Percentiles rank a stretch among this genome's conserved stretches.
These are phyloP conservation scores for Vickermania ingenoplastis DNA, from an alignment of 208 protist genomes.

Conservation along the genomic window DNA sequence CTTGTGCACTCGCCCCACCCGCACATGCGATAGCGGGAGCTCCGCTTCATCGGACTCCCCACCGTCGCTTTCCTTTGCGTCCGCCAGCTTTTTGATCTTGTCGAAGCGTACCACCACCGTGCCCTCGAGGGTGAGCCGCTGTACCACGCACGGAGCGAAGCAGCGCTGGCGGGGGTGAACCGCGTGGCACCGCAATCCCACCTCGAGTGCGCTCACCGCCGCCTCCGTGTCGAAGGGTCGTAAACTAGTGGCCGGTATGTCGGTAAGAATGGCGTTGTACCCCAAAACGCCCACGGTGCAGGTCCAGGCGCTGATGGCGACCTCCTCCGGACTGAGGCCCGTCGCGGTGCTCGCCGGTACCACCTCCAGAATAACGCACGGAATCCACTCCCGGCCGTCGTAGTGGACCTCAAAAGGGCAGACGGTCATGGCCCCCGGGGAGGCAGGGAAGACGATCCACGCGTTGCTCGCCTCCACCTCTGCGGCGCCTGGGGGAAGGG, in stretches of 20 bases:
- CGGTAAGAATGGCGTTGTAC: slow-evolving; percentile 52
- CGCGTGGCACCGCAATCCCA: slow-evolving; percentile 50
- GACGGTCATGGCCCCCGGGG: background rate
- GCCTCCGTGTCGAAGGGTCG: slow-evolving; percentile 33
- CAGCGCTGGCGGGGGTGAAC: slow-evolving; percentile 32
- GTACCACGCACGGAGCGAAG: slow-evolving; percentile 36
- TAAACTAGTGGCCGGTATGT: slow-evolving; percentile 19
- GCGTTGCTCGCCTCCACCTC: slow-evolving; percentile 2
- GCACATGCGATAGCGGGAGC: slow-evolving; percentile 64
- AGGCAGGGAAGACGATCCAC: slow-evolving; percentile 6
- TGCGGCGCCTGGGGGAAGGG: too few relatives aligned
- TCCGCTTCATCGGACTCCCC: slow-evolving; percentile 1
- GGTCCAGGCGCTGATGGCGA: background rate
- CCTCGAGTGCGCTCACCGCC: slow-evolving; percentile 18
- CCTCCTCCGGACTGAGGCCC: background rate
- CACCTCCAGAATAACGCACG: slow-evolving; percentile 54
- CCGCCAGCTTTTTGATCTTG: background rate
- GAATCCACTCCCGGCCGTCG: slow-evolving; percentile 55
- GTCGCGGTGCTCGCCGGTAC: slow-evolving; percentile 18
- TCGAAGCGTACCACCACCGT: slow-evolving; percentile 43
- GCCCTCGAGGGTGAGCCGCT: slow-evolving; percentile 59
- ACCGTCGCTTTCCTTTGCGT: background rate
- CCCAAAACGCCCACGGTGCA: slow-evolving; percentile 51
- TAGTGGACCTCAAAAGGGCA: slow-evolving; percentile 68
- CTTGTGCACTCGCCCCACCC: slow-evolving; percentile 37